A percentile compares a stretch with the other conserved stretches of the same genome.
Conservation (phyloP, 2,329 filamentous ascomycete species). For the Verticillium nonalfalfae region DNA sequence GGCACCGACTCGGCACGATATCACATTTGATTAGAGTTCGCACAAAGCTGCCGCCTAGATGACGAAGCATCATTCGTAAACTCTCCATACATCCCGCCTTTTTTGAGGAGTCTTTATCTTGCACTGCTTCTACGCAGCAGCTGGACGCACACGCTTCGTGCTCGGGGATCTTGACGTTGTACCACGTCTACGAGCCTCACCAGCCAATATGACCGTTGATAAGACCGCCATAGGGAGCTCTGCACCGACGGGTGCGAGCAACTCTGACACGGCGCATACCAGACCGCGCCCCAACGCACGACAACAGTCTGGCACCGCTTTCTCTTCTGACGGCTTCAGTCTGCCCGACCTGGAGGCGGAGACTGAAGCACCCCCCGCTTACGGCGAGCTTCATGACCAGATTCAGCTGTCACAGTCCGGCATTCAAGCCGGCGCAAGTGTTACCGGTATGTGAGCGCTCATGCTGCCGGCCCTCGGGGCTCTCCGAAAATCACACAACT, state of each 20-base stretch:
- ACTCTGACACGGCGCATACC: not conserved
- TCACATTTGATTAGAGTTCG: not conserved
- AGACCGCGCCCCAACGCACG: constrained; percentile 10
- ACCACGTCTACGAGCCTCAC: not conserved
- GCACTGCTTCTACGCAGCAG: not conserved
- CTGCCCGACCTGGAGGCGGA: constrained; percentile 32
- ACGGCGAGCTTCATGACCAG: constrained; percentile 50
- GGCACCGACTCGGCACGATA: not conserved
- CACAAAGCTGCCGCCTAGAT: not conserved
- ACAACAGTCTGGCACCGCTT: constrained; percentile 19
- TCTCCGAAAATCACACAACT: constrained; percentile 5
- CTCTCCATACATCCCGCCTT: not conserved
- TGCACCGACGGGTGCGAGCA: not conserved
- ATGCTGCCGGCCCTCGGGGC: not conserved
- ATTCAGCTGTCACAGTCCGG: constrained; percentile 56
- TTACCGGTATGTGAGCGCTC: constrained; percentile 38
- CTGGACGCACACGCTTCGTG: not conserved
- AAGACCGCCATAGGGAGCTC: constrained; percentile 5
- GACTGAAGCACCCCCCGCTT: constrained; percentile 46
- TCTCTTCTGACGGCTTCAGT: constrained; percentile 31
- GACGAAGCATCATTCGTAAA: not conserved
- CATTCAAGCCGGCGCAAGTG: constrained; percentile 53
- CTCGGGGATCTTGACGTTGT: not conserved
- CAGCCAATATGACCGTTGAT: constrained; percentile 8
- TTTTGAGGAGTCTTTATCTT: not conserved